Base-by-base conservation (phyloP, 1,284 basidiomycete species). In the Microbotryum lychnidis-dioicae region DNA sequence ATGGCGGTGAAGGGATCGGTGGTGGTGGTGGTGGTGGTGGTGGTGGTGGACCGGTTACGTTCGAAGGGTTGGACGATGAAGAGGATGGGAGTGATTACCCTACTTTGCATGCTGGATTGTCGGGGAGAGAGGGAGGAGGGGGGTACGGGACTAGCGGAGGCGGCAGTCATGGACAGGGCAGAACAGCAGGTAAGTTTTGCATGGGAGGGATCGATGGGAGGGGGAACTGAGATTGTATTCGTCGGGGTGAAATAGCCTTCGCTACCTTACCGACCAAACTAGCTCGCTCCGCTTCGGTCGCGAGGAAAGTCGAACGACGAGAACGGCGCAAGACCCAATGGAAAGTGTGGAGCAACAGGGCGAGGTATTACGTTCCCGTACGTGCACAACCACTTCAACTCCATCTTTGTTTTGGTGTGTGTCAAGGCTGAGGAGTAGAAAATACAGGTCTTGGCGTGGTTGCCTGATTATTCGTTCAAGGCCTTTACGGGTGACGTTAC, bases 401-500 rank as follows among this genome's bases (percentile, higher is more conserved):
- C 31, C 31, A 31, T 31, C 31, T 31, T 31, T 10, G 31, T 31
- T 31, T 31, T 31, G n/a, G 31, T 45, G 16, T 45, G 16, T 25
- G 46, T 20, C 9, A 33, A 33, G 46, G 4, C 20, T 8, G 10
- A 18, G 20, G 29, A 25, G 12, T 25, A 50, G 44, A 37, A 23
- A 7, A 1, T 10, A 29, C 60, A 62, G 57, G 57, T 67, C 20
- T 53, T 71, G 12, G 52, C 64, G 33, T 96, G 91, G 91, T 84
- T 94, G 61, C 91, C 91, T 1, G 80, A 83, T 55, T 96, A 96
- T 74, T 84, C 81, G 0, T 73, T 83, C 51, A 83, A 83, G 12
- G 74, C 86, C 85, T 89, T 93, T 33, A 81, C 82, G 9, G 89
- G 90, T 14, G 91, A 96, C 75, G 70, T 89, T 9, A 79, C 90